A percentile compares a stretch with the other conserved stretches of the same genome.
These are phyloP conservation scores for Malassezia furfur DNA, from an alignment of 1,284 basidiomycete genomes.

Conservation along the genomic window DNA sequence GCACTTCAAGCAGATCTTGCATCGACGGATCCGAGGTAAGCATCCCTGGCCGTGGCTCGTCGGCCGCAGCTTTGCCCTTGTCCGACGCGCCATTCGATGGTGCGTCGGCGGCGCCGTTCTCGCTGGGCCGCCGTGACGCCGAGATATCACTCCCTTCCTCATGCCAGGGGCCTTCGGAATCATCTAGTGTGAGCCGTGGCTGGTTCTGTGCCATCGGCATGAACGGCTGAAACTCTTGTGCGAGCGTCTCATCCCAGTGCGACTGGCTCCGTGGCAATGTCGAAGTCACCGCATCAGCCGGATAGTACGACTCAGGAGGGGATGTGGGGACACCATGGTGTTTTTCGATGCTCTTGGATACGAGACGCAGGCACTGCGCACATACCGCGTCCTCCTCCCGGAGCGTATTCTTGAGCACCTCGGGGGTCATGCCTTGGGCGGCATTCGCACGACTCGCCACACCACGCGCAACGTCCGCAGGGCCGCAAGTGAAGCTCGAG, in stretches of 20 bases:
- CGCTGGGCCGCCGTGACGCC: neutral
- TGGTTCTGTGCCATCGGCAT: conserved; percentile 4
- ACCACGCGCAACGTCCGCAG: neutral
- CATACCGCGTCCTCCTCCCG: neutral
- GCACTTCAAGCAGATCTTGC: neutral
- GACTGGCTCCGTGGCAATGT: neutral
- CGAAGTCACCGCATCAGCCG: neutral
- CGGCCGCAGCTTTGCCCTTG: neutral
- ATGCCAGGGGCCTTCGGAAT: neutral
- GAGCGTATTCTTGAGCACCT: neutral
- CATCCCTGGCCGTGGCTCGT: neutral
- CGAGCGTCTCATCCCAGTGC: neutral
- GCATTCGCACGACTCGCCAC: neutral
- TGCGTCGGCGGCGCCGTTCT: neutral
- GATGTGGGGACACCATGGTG: neutral
- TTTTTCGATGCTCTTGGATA: neutral
- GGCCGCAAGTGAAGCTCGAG: neutral
- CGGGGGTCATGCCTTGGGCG: neutral
- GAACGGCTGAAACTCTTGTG: neutral
- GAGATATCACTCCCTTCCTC: neutral
- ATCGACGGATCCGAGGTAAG: neutral
- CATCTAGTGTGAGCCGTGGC: neutral
- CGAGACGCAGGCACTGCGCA: neutral
- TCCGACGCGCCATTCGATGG: too few species aligned
- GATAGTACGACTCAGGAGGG: neutral